Evolutionary conservation across 768 basidiomycete genomes (phyloP).

Genomic region (Tricholoma saponaceum): DNA sequence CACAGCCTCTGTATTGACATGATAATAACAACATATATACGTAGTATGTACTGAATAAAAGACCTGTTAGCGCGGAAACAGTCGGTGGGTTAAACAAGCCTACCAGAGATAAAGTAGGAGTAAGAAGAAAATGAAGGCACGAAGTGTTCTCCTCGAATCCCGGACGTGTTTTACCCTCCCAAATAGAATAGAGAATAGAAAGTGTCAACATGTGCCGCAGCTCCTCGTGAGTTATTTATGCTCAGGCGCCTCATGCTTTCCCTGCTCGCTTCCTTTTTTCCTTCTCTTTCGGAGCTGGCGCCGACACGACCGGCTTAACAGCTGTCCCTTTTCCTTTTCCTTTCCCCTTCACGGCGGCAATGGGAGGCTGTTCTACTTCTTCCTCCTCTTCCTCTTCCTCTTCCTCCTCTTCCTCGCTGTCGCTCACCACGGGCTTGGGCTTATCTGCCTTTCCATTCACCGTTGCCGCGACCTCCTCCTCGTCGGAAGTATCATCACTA

Average conservation of each 20-base stretch:
- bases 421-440: constrained; percentile 21
- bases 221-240: not conserved
- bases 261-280: constrained; percentile 23
- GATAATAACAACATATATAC: no score
- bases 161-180: not conserved
- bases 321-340: constrained; percentile 14
- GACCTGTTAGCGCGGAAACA: not conserved
- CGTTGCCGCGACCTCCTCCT: constrained; percentile 26
- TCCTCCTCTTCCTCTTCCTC: constrained; percentile 13
- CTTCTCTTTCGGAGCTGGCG: constrained; percentile 17
- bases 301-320: constrained; percentile 7
- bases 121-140: not conserved
- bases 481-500: constrained; percentile 30
- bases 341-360: constrained; percentile 27
- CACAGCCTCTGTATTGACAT: no score
- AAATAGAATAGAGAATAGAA: not conserved
- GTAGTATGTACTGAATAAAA: not conserved
- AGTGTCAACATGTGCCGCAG: not conserved
- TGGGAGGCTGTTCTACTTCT: constrained; percentile 15
- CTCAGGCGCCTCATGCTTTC: not conserved
- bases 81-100: not conserved
- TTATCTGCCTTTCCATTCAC: constrained; percentile 3
- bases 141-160: not conserved
- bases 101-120: not conserved
- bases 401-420: constrained; percentile 27